These are phyloP conservation scores for Diaporthe citrichinensis DNA, from an alignment of 2,329 filamentous ascomycete species.

Conservation along the genomic window DNA sequence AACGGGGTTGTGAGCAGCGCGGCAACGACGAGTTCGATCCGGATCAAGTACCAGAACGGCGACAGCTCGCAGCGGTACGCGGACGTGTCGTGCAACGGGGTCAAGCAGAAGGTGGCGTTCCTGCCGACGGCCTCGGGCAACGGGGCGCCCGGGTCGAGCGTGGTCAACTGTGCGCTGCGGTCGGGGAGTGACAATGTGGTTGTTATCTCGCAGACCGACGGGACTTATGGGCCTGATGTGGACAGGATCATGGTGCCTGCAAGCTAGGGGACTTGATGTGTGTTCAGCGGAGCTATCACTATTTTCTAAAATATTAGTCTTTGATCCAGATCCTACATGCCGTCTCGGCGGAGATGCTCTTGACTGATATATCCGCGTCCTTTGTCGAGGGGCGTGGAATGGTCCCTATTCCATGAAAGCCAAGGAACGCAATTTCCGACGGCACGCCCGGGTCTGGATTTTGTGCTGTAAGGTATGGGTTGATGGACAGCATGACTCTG, in stretches of 20 bases:
- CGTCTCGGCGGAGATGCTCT: not conserved
- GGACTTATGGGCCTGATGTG: constrained; percentile 63
- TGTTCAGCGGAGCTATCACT: not conserved
- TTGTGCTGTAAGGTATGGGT: not conserved
- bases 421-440: not conserved
- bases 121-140: constrained; percentile 61
- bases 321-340: not conserved
- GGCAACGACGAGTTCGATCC: constrained; percentile 63
- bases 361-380: not conserved
- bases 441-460: not conserved
- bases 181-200: constrained; percentile 63
- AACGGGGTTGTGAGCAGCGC: constrained; percentile 58
- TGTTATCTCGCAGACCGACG: constrained; percentile 58
- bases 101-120: constrained; percentile 64
- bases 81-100: constrained; percentile 69
- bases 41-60: constrained; percentile 70
- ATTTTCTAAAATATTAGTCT: not conserved
- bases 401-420: not conserved
- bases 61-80: constrained; percentile 67
- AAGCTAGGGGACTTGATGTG: not conserved
- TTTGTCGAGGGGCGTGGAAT: not conserved
- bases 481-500: not conserved
- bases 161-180: constrained; percentile 63
- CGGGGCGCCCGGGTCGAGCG: constrained; percentile 56
- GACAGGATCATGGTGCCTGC: constrained; percentile 67